A percentile compares a stretch with the other conserved stretches of the same genome.
These are phyloP conservation scores for Cichorium intybus DNA, from an alignment of 140 eudicot species.

Conservation along the genomic window DNA sequence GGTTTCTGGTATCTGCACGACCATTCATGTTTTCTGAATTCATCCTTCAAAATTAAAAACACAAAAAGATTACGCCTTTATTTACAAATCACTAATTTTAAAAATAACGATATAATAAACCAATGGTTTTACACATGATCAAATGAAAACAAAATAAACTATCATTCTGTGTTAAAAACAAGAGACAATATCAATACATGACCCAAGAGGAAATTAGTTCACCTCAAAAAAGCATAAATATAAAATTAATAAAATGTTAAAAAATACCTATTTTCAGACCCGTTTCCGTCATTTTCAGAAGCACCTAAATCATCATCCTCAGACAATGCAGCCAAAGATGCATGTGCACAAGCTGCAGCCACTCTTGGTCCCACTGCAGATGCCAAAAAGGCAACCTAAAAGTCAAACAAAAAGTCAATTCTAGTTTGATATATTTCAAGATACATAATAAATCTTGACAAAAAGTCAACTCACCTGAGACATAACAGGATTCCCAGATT, in stretches of 20 bases:
- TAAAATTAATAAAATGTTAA: neutral
- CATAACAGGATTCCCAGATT: constrained; percentile 91
- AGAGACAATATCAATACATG: constrained; percentile 1
- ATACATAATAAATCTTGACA: neutral
- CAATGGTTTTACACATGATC: no score
- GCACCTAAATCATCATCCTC: constrained; percentile 45
- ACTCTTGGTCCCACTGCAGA: constrained; percentile 97
- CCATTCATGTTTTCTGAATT: constrained; percentile 41
- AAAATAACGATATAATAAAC: neutral
- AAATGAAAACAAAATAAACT: no score
- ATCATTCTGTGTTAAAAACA: no score
- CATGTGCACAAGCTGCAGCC: constrained; percentile 99
- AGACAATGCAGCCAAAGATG: constrained; percentile 75
- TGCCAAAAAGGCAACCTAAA: constrained; percentile 94
- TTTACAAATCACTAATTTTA: no score
- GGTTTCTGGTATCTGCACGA: constrained; percentile 40
- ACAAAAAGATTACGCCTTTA: neutral
- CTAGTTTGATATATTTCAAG: constrained; percentile 10
- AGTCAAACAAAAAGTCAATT: constrained; percentile 11
- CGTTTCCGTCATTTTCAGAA: constrained; percentile 44
- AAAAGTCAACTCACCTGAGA: constrained; percentile 55
- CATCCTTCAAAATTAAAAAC: constrained; percentile 39
- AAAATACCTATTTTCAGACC: constrained; percentile 41
- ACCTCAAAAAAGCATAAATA: neutral
- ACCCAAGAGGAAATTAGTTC: neutral